These are phyloP conservation scores for Golubevia sp. DNA, from an alignment of 1,284 basidiomycete genomes.

Conservation along the genomic window DNA sequence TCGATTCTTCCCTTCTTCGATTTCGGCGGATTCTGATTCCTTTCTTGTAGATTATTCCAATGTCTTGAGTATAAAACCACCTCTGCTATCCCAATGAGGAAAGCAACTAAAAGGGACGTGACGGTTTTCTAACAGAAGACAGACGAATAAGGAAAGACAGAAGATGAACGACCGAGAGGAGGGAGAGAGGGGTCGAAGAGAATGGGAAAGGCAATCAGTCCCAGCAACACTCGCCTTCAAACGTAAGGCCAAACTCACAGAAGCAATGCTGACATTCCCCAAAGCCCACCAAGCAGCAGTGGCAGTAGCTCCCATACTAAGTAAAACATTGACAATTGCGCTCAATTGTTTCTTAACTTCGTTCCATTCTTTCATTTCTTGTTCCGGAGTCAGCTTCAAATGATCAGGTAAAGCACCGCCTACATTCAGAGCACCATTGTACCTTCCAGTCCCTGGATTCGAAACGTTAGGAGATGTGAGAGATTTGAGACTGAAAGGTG, in stretches of 20 bases:
- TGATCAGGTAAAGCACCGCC: neutral
- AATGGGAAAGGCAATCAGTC: neutral
- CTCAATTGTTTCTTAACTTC: constrained; percentile 15
- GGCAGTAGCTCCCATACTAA: constrained; percentile 23
- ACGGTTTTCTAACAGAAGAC: no score
- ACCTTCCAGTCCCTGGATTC: neutral
- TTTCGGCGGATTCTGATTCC: no score
- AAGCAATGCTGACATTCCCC: constrained; percentile 2
- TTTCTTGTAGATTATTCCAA: no score
- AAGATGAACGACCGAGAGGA: no score
- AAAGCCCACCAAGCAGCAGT: constrained; percentile 25
- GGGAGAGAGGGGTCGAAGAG: no score
- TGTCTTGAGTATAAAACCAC: no score
- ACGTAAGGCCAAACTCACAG: neutral
- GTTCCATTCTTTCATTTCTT: constrained; percentile 17
- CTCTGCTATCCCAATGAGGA: no score
- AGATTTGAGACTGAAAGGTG: neutral
- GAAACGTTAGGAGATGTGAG: neutral
- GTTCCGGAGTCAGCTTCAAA: constrained; percentile 2
- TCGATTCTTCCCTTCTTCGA: no score
- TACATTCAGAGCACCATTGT: neutral
- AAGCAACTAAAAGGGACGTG: no score
- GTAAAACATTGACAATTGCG: constrained; percentile 15
- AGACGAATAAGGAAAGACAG: no score
- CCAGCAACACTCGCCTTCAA: neutral